phyloP scores from a whole-genome alignment of 345 rosid genomes.

The Odontarrhena argentea region DNA sequence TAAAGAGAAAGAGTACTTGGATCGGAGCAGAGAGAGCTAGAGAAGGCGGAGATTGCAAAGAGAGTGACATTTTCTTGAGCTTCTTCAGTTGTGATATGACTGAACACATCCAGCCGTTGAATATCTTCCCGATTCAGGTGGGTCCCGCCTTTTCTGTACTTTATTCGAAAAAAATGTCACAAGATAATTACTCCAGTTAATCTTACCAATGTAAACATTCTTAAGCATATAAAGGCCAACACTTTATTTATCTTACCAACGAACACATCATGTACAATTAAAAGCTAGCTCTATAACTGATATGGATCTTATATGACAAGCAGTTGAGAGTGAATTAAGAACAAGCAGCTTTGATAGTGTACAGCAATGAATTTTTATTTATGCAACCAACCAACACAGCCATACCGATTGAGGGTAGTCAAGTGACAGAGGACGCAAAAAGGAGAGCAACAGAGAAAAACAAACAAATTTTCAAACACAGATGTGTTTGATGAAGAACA shows the following conservation, averaged over 20 bases:
- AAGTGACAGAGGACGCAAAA: background rate
- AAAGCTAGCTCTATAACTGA: no score
- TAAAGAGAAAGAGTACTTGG: conserved; percentile 34
- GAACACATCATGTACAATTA: no score
- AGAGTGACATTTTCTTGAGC: conserved; percentile 50
- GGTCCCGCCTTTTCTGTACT: conserved; percentile 1
- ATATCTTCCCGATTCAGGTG: conserved; percentile 32
- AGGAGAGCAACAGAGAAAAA: background rate
- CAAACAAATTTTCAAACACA: background rate
- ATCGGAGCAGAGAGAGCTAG: conserved; percentile 52
- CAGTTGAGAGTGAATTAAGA: no score
- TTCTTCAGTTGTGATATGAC: conserved; percentile 12
- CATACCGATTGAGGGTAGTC: no score
- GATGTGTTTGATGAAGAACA: background rate
- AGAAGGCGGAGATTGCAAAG: conserved; percentile 86
- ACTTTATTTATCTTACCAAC: no score
- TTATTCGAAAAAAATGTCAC: conserved; percentile 9
- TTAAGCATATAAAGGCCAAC: no score
- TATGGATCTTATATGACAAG: conserved; percentile 21
- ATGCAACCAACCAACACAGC: no score
- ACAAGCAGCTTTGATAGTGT: no score
- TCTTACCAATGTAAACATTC: no score
- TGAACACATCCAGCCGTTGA: conserved; percentile 41
- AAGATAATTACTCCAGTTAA: background rate
- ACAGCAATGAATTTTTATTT: no score